Base-by-base conservation (phyloP, 2,329 filamentous ascomycete species). In the Madurella fahalii region DNA sequence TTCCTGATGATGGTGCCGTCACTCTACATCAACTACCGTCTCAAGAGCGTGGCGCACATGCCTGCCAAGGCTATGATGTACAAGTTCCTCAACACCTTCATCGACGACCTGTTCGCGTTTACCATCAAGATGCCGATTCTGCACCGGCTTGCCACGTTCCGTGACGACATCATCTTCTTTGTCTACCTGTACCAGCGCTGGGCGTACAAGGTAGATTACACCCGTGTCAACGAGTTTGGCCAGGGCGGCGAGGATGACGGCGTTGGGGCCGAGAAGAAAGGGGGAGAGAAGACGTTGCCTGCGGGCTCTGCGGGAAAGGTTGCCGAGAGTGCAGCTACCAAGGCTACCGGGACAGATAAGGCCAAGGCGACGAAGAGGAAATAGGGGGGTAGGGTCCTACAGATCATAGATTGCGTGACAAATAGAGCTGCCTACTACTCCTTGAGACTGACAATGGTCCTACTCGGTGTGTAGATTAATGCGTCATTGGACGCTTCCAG, bases 1-100 rank as follows among this genome's bases (percentile, higher is more conserved):
- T 99, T 99, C 80, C 76, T 99, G 58, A 96, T 99, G 91, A 99
- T 99, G 94, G 88, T 99, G 9, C 94, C 94, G 13, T 88, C 85
- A 56, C 79, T 99, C 34, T 99, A 97, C 77, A 99, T 99, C 83
- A 99, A 99, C 80, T 99, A 99, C 78, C 86, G 93, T 12, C 83
- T 99, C 63, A 96, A 93, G 80, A 87, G 85, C 63, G 90, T 97
- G 34, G 94, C 94, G 11, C 94, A 99, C 74, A 96, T 99, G 93
- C 92, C 94, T 1, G 90, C 81, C 63, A 93, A 90, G 75, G 91
- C 94, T 46, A 94, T 99, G 90, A 93, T 86, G 71, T 96, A 96
- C 82, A 96, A 97, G 76, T 96, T 96, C 74, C 77, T 97, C 61
- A 96, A 97, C 76, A 97, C 94, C 5, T 99, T 99, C 71, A 97